Base-by-base conservation (phyloP, 257 asterid genomes). In the Penstemon newberryi region DNA sequence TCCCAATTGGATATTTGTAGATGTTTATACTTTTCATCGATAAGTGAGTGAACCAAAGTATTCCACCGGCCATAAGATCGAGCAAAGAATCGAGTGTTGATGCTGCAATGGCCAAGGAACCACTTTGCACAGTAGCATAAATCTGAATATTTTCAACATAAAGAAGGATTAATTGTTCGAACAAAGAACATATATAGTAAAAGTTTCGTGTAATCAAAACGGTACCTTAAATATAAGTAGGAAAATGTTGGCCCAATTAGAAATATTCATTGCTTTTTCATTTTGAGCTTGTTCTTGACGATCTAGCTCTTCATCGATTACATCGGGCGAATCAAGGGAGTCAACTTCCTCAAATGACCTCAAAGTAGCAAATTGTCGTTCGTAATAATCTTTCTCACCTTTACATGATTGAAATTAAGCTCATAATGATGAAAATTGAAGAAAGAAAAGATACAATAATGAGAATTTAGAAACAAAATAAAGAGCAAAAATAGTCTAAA, bases 331-430 rank as follows among this genome's bases (percentile, higher is more conserved):
- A 40, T 69, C 77, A 11, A 81, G 79, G 4, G 85, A 75, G 65
- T 89, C 96, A 3, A 89, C 87, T 52, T 89, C 94, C 72, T 86
- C 94, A 56, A 89, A 89, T 33, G 91, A 86, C 73, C 64, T 81
- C 53, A 89, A 79, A 10, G 96, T 89, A 11, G 88, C 83, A 55
- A 89, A 76, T 70, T 89, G 96, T 43, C 76, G 82, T 56, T 85
- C 91, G 41, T 89, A 89, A 50, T 86, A 89, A 66, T 89, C 96
- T 62, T 43, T 84, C 82, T 89, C 94, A 45, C 87, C 93, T 88
- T 25, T 25, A 25, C 2, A 25, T 25, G 43, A 52, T 25, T 51
- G n/a, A 53, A 6, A 52, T 2, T 1, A 13, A 15, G 8, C 37
- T 3, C 7, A 65, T 13, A 7, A 1, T 41, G 45, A 13, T 7